Evolutionary conservation across 2,329 filamentous ascomycete species (phyloP), one percentile per base, ranked within the genome.

Genomic region (Aspergillus novofumigatus): DNA sequence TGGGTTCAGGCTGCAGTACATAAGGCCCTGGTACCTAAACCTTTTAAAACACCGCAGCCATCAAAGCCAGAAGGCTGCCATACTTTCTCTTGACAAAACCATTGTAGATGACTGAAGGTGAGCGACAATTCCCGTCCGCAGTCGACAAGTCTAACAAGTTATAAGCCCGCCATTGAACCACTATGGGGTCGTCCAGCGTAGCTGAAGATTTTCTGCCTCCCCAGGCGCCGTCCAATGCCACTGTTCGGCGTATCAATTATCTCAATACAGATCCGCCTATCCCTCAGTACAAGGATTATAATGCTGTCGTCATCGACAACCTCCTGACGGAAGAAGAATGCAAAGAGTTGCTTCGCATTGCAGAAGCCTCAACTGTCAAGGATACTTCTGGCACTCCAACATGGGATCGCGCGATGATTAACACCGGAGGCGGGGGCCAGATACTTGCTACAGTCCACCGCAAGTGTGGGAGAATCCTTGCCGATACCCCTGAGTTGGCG

Each of bases 391-490:
- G 53, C 6, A 49, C 52, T 3, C 74, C 65, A 58, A 71, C 77
- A 1, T 93, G 90, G 90, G 78, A 80, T 51, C 83, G 84, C 1
- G 90, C 90, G 0, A 80, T 90, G 71, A 80, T 92, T 56, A 88
- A 88, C 67, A 71, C 84, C 25, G 88, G 88, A 4, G 71, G 72
- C 4, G 88, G 88, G 3, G 76, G 70, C 56, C 86, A 93, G 72
- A 72, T 78, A 2, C 70, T 86, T 45, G 74, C 80, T 3, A 77
- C 81, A 1, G 80, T 84, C 8, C 83, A 84, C 51, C 81, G 90
- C 17, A 86, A 89, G 59, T 87, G 87, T 65, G 87, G 87, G n/a
- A 82, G 90, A 3, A 90, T 93, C 61, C 87, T 94, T 63, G 90
- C 86, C 83, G 89, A 94, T 67, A 74, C 81, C 14, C 77, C 80